Base-by-base conservation (phyloP, 164 flowering plant species). In the Cinnamomum micranthum region DNA sequence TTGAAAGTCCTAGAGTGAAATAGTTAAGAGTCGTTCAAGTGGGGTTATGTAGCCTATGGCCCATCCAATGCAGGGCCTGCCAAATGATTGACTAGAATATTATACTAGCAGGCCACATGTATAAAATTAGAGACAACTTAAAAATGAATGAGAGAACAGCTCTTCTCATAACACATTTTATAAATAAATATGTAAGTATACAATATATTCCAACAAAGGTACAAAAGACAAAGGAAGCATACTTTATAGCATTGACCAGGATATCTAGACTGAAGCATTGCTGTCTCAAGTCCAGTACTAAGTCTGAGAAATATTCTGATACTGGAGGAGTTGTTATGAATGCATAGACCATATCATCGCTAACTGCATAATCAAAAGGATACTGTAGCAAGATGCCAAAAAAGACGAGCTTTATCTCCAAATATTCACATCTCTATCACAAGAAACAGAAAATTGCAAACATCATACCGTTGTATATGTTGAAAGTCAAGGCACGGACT, bases 401-500 rank as follows among this genome's bases (percentile, higher is more conserved):
- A 76, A 19, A 64, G 63, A 50, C 64, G 11, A 10, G 50, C 13
- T 74, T 55, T 63, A 23, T 28, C 60, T 75, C 72, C 31, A 75
- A 59, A 35, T 22, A 51, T 55, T 47, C 68, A 55, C 4, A 15
- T 63, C 59, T 35, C 28, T 65, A 65, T 47, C 33, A 70, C 19
- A 71, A 47, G 64, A 13, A 13, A 73, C 60, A 51, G 55, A 68
- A 19, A 68, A 28, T 25, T 52, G 41, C 20, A 70, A 41, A 68
- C n/a, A 73, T 20, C 70, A 51, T 85, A 89, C 92, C 88, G 69
- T 82, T 80, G 68, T 85, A 89, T 72, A 85, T 78, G 69, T 82
- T 86, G 80, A 89, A 90, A 64, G 86, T 83, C 71, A 89, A 68
- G 75, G 88, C 86, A 74, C 91, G 91, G 47, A 88, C 80, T 68